A percentile compares a stretch with the other conserved stretches of the same genome.
These are phyloP conservation scores for Collybiopsis confluens DNA, from an alignment of 768 basidiomycete species.

Conservation along the genomic window DNA sequence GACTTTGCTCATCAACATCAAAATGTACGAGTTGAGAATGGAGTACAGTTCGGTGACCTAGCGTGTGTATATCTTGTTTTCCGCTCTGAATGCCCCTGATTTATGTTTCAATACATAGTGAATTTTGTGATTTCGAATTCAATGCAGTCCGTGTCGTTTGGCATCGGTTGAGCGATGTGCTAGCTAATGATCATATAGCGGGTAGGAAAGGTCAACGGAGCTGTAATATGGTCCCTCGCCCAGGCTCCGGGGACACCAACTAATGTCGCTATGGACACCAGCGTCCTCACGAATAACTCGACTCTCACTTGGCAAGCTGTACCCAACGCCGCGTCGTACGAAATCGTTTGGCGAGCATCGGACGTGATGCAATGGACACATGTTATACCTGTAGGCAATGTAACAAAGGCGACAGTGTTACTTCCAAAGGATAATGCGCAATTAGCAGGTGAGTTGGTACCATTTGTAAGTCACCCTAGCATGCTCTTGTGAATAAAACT, in stretches of 20 bases:
- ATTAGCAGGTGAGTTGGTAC: slow-evolving; percentile 30
- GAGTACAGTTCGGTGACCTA: slow-evolving; percentile 54
- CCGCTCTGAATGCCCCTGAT: too few species aligned
- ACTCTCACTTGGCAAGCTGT: slow-evolving; percentile 45
- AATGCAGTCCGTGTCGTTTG: slow-evolving; percentile 26
- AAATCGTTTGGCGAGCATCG: slow-evolving; percentile 48
- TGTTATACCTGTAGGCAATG: slow-evolving; percentile 44
- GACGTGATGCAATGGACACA: slow-evolving; percentile 45
- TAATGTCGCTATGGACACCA: slow-evolving; percentile 41
- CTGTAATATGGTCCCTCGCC: slow-evolving; percentile 50
- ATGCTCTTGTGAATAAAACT: neutral
- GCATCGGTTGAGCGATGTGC: neutral
- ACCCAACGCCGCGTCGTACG: slow-evolving; percentile 40
- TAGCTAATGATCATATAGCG: neutral
- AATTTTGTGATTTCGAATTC: slow-evolving; percentile 54
- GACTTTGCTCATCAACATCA: slow-evolving; percentile 58
- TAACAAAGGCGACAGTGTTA: slow-evolving; percentile 33
- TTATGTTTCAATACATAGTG: slow-evolving; percentile 10
- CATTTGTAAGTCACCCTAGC: neutral
- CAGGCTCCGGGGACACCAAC: slow-evolving; percentile 52
- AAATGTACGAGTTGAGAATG: slow-evolving; percentile 45
- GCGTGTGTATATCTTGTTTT: slow-evolving; percentile 3
- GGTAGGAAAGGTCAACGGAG: slow-evolving; percentile 46
- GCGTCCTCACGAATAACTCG: slow-evolving; percentile 50
- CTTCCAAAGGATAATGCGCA: slow-evolving; percentile 50